Conservation (phyloP, 1,284 basidiomycete species). For the Omphalotus olearius region DNA sequence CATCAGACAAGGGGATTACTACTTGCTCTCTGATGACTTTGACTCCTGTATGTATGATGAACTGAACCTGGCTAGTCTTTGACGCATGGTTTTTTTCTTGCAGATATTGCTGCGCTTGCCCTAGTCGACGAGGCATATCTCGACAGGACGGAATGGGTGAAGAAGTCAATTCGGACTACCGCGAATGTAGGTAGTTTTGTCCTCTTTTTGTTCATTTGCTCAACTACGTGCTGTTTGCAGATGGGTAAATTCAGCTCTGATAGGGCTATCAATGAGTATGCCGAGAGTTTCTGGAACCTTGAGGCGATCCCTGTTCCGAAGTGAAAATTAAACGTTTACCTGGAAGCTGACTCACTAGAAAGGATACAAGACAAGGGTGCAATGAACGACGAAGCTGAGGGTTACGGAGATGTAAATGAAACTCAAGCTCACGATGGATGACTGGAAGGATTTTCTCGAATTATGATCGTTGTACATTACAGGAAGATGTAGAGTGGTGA, state of each 20-base stretch:
- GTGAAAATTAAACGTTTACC: neutral
- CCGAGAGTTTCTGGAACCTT: conserved; percentile 77
- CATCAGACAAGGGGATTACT: conserved; percentile 75
- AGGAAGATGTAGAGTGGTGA: too few species aligned
- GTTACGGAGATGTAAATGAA: too few species aligned
- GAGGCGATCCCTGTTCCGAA: conserved; percentile 36
- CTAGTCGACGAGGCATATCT: conserved; percentile 87
- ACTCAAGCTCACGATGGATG: too few species aligned
- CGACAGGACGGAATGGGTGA: conserved; percentile 82
- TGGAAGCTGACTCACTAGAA: too few species aligned
- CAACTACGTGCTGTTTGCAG: conserved; percentile 30
- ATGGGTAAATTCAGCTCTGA: conserved; percentile 97
- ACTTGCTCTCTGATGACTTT: conserved; percentile 86
- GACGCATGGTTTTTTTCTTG: neutral
- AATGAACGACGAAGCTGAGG: too few species aligned
- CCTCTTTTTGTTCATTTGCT: neutral
- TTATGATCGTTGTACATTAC: too few species aligned
- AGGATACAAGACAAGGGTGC: too few species aligned
- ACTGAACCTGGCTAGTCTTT: neutral
- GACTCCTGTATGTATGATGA: conserved; percentile 65
- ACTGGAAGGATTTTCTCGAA: too few species aligned
- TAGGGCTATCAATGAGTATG: conserved; percentile 86
- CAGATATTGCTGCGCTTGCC: conserved; percentile 74
- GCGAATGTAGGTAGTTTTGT: conserved; percentile 52
- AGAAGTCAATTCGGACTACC: conserved; percentile 83